phyloP scores from a whole-genome alignment of 345 rosid genomes.

The Rhizophora apiculata region DNA sequence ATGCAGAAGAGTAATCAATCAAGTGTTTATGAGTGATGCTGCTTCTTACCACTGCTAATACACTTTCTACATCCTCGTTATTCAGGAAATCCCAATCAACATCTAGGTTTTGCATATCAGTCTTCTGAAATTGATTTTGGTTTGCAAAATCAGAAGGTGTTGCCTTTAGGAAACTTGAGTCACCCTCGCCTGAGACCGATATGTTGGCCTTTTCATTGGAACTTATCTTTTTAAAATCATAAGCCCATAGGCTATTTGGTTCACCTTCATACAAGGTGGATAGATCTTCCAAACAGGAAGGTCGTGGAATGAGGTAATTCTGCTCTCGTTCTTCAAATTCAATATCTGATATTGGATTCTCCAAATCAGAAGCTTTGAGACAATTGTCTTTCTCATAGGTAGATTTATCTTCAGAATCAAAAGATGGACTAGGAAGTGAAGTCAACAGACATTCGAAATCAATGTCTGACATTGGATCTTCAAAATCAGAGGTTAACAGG shows the following conservation, averaged over 20 bases:
- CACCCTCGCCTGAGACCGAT: neutral
- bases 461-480: neutral
- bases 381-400: neutral
- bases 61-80: neutral
- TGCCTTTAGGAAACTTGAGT: neutral
- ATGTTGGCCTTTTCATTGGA: neutral
- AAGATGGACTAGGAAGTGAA: neutral
- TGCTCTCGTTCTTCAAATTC: neutral
- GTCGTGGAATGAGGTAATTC: neutral
- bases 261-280: neutral
- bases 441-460: neutral
- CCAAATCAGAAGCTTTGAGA: neutral
- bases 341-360: neutral
- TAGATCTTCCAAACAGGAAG: neutral
- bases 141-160: slow-evolving; percentile 1
- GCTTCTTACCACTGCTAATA: neutral
- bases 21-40: neutral
- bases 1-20: neutral
- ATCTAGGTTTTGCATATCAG: neutral
- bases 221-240: neutral
- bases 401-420: neutral
- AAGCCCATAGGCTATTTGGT: neutral
- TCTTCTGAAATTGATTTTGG: neutral
- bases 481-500: neutral
- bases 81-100: neutral